These are phyloP conservation scores for Arabis hirsuta DNA, from an alignment of 345 rosid genomes.

Conservation along the genomic window DNA sequence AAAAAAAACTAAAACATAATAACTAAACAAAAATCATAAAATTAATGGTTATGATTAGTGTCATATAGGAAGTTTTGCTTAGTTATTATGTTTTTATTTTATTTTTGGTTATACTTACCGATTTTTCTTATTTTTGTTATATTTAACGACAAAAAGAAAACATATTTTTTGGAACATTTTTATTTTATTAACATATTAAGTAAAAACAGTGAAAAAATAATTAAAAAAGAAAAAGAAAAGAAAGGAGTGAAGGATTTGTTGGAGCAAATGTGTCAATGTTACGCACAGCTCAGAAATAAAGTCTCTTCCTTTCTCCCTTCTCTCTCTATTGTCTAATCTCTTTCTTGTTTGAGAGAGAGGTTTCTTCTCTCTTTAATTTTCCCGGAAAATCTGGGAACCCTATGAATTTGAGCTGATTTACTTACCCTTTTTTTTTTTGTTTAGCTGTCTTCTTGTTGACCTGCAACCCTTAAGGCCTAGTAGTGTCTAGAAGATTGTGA, in stretches of 20 bases:
- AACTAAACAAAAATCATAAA: no score
- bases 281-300: conserved; percentile 33
- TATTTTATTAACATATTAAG: neutral
- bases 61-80: no score
- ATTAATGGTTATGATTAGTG: no score
- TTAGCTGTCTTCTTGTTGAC: conserved; percentile 6
- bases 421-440: conserved; percentile 2
- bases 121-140: no score
- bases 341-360: conserved; percentile 31
- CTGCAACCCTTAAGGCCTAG: neutral
- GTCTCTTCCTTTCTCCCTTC: neutral
- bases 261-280: conserved; percentile 38
- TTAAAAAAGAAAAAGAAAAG: neutral
- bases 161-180: neutral
- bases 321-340: conserved; percentile 1
- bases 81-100: no score
- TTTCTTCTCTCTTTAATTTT: conserved; percentile 15
- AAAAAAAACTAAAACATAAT: no score
- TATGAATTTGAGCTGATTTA: conserved; percentile 9
- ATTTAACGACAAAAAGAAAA: neutral
- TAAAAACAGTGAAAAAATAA: neutral
- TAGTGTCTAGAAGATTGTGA: neutral
- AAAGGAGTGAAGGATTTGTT: conserved; percentile 4
- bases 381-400: conserved; percentile 34
- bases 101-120: no score